phyloP scores from a whole-genome alignment of 1,139 yeast species.

The Saccharomyces hybrid region DNA sequence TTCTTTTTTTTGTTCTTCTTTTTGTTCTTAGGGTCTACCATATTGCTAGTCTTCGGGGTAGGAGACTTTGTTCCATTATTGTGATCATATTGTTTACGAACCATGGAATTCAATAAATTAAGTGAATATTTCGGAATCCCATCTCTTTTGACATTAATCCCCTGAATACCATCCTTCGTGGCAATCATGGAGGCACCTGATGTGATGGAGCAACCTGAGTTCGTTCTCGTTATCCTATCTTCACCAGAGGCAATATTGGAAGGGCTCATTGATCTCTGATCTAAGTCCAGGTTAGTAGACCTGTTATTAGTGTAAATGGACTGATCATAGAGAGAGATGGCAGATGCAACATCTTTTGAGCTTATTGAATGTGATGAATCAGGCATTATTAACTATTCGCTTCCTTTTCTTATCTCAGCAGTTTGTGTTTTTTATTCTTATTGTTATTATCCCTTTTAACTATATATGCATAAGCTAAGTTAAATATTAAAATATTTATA shows the following conservation, averaged over 20 bases:
- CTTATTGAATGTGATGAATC: constrained; percentile 16
- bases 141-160: constrained; percentile 44
- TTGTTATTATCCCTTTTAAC: background rate
- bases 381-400: constrained; percentile 3
- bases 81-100: constrained; percentile 13
- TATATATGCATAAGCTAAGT: background rate
- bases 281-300: background rate
- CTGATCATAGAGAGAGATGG: constrained; percentile 17
- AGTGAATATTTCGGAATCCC: constrained; percentile 34
- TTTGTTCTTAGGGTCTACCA: background rate
- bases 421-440: background rate
- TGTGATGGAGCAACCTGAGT: constrained; percentile 52
- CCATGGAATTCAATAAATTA: constrained; percentile 30
- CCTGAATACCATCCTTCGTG: constrained; percentile 66
- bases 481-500: background rate
- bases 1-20: background rate
- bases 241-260: constrained; percentile 13
- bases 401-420: background rate
- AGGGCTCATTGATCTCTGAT: constrained; percentile 2
- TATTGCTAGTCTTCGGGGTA: constrained; percentile 2
- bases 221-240: constrained; percentile 38
- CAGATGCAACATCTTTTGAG: constrained; percentile 19
- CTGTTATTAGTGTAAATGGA: constrained; percentile 8
- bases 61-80: constrained; percentile 8
- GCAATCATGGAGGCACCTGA: constrained; percentile 48